A percentile compares a stretch with the other conserved stretches of the same genome.
phyloP scores from a whole-genome alignment of 768 basidiomycete species.

The Lepiota venenata region DNA sequence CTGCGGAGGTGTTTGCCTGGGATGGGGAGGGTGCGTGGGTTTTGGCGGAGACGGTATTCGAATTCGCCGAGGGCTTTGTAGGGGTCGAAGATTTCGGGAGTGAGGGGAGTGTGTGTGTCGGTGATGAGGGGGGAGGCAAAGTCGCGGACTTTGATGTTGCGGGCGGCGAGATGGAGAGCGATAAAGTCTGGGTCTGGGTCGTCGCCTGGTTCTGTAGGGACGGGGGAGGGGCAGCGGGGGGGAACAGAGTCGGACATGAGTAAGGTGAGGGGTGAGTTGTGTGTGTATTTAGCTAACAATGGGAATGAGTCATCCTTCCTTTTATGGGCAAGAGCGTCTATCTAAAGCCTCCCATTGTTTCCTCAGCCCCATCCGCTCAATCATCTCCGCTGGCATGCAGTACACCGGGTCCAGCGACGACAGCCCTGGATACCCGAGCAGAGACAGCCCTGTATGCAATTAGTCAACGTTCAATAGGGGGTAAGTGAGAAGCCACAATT shows the following conservation, averaged over 20 bases:
- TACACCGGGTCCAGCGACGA: conserved; percentile 91
- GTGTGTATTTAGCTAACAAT: background rate
- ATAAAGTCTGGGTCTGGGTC: conserved; percentile 34
- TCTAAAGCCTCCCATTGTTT: conserved; percentile 63
- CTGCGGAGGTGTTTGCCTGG: conserved; percentile 34
- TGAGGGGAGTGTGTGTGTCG: conserved; percentile 5
- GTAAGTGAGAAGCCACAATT: conserved; percentile 9
- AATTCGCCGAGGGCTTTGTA: conserved; percentile 33
- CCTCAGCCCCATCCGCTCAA: conserved; percentile 64
- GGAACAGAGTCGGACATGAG: background rate
- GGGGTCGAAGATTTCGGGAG: conserved; percentile 37
- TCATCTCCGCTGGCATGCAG: conserved; percentile 86
- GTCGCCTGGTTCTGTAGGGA: conserved; percentile 31
- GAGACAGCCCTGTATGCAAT: conserved; percentile 61
- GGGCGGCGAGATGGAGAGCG: conserved; percentile 20
- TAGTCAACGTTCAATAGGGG: background rate
- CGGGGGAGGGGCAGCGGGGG: conserved; percentile 20
- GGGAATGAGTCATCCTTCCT: background rate
- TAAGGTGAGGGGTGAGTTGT: background rate
- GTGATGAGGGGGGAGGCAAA: too few relatives aligned
- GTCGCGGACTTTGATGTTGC: conserved; percentile 39
- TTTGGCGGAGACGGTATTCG: conserved; percentile 33
- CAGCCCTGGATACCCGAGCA: conserved; percentile 84
- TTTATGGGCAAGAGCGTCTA: conserved; percentile 17
- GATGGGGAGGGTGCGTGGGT: conserved; percentile 27